Evolutionary conservation across 176 grass and related monocot species (phyloP), one percentile per base, ranked within the genome.

Genomic region (Aegilops longissima): DNA sequence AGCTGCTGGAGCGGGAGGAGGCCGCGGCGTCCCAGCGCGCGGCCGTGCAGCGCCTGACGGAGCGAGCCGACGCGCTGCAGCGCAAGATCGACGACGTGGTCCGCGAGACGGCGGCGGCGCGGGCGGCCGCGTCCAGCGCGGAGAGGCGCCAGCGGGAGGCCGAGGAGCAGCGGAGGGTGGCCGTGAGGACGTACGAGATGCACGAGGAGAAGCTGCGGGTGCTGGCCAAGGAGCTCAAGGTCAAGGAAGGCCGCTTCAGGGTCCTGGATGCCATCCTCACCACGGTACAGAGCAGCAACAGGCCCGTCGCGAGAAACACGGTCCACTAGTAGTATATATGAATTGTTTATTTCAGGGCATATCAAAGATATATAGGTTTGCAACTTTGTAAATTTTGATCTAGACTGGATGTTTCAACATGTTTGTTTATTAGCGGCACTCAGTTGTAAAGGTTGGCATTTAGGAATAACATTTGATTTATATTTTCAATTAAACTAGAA

Each of bases 241-340:
- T 14, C 24, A 80, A 29, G 67, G 45, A 76, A 61, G 66, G 1
- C 0, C 89, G 85, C 45, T 35, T 87, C 61, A 87, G 68, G 75
- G 12, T 84, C 3, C 85, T 87, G 2, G 73, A 67, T 47, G 85
- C 85, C 67, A 91, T 91, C 85, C 3, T 80, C 59, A 8, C 18
- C 23, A 87, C 84, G 12, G n/a, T 90, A 4, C 38, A 4, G 2
- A 0, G 1, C 47, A 74, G 1, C 16, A 78, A 52, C 13, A 52
- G 49, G 49, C 49, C 49, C 13, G 49, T 17, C 49, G 17, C 49
- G 49, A 17, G 14, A 0, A 52, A 52, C 14, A 52, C 0, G 4
- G 49, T 2, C 14, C 14, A 16, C 0, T 6, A 52, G 14, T 52
- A 17, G 49, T 17, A 52, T 17, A 52, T 17, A 52, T 52, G 14